These are phyloP conservation scores for Porphyrellus cyaneotinctus DNA, from an alignment of 768 basidiomycete species.

Conservation along the genomic window DNA sequence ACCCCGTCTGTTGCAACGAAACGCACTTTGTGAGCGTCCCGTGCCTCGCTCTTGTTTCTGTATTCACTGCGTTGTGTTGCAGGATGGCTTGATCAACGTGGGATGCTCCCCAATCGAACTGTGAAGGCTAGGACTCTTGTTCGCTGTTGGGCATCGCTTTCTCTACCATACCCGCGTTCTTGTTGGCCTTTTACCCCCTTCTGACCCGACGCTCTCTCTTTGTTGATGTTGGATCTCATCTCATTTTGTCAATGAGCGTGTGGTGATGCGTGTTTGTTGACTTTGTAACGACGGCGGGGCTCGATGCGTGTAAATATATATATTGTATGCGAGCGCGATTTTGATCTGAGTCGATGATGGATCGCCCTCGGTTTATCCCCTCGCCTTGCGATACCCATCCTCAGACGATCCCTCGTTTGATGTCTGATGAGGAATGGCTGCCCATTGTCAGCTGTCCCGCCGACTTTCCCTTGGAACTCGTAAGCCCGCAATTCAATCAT, in stretches of 20 bases:
- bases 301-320: constrained; percentile 7
- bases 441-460: constrained; percentile 41
- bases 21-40: constrained; percentile 13
- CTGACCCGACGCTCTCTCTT: constrained; percentile 23
- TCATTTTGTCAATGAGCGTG: constrained; percentile 16
- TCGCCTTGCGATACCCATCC: constrained; percentile 13
- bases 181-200: constrained; percentile 13
- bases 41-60: too few relatives aligned
- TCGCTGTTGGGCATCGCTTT: constrained; percentile 18
- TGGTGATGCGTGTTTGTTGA: constrained; percentile 10
- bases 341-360: not conserved
- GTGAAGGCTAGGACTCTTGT: constrained; percentile 7
- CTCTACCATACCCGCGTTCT: constrained; percentile 9
- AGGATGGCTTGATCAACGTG: constrained; percentile 27
- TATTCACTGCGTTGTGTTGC: not conserved
- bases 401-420: constrained; percentile 1
- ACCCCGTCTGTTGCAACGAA: constrained; percentile 24
- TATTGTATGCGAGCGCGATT: constrained; percentile 4
- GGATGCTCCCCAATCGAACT: constrained; percentile 19
- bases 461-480: constrained; percentile 41
- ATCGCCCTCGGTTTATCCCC: constrained; percentile 26
- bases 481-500: constrained; percentile 21
- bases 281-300: constrained; percentile 1
- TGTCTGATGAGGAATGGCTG: constrained; percentile 16
- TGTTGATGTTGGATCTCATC: constrained; percentile 21